Conservation (phyloP, 2,329 filamentous ascomycete species). For the Calonectria ilicicola region DNA sequence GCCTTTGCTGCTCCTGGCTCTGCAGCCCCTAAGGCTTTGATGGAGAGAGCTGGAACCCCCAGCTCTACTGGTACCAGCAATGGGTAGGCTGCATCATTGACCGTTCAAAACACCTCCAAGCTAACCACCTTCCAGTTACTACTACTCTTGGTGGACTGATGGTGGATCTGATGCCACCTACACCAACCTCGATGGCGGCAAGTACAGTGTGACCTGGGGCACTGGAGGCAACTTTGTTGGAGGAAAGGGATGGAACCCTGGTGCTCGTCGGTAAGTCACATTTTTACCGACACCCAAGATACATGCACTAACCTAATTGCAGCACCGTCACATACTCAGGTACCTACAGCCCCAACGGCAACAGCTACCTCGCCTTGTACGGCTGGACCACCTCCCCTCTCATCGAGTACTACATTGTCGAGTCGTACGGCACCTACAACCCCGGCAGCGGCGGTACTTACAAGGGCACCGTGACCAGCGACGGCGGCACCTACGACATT, state of each 20-base stretch:
- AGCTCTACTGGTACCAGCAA: slow-evolving; percentile 50
- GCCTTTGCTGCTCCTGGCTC: slow-evolving; percentile 38
- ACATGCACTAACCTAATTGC: neutral
- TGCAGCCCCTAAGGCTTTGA: slow-evolving; percentile 19
- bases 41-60: slow-evolving; percentile 45
- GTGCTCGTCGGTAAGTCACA: slow-evolving; percentile 52
- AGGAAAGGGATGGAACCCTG: slow-evolving; percentile 36
- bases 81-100: slow-evolving; percentile 37
- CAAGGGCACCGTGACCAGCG: slow-evolving; percentile 48
- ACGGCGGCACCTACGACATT: slow-evolving; percentile 52
- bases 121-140: slow-evolving; percentile 45
- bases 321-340: slow-evolving; percentile 39
- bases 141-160: slow-evolving; percentile 62
- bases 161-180: slow-evolving; percentile 56
- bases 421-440: slow-evolving; percentile 52
- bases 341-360: slow-evolving; percentile 47
- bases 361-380: slow-evolving; percentile 52
- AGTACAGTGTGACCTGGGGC: slow-evolving; percentile 58
- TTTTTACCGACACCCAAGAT: slow-evolving; percentile 17
- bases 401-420: slow-evolving; percentile 54
- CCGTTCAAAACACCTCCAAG: neutral
- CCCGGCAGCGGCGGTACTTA: slow-evolving; percentile 45
- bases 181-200: slow-evolving; percentile 55
- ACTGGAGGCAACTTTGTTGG: slow-evolving; percentile 43
- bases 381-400: slow-evolving; percentile 53